phyloP scores from a whole-genome alignment of 2,329 filamentous ascomycete species.

The Annulohypoxylon truncatum region DNA sequence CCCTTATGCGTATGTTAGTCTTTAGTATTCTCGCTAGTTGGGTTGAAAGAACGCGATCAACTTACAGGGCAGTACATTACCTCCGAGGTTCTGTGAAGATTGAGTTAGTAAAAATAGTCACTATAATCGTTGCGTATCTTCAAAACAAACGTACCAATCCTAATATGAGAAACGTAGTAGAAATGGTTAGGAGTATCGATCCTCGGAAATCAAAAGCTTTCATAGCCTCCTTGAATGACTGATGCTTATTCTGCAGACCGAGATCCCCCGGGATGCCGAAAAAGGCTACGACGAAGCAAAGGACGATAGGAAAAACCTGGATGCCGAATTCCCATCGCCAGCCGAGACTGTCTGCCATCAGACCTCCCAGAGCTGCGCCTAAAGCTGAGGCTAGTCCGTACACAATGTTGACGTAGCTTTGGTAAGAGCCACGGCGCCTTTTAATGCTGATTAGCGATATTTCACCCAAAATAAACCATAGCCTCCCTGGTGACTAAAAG shows the following conservation, averaged over 20 bases:
- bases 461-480: background rate
- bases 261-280: conserved; percentile 64
- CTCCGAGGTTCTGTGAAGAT: conserved; percentile 64
- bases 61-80: conserved; percentile 71
- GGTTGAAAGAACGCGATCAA: background rate
- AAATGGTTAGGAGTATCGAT: conserved; percentile 63
- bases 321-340: conserved; percentile 80
- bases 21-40: background rate
- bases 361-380: conserved; percentile 76
- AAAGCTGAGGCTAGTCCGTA: conserved; percentile 69
- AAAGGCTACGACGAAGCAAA: conserved; percentile 59
- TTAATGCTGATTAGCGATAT: background rate
- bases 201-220: conserved; percentile 68
- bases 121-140: background rate
- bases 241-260: conserved; percentile 60
- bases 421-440: conserved; percentile 73
- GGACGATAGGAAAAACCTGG: conserved; percentile 64
- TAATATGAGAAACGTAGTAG: conserved; percentile 68
- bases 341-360: conserved; percentile 75
- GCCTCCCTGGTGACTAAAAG: background rate
- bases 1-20: conserved; percentile 53
- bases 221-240: conserved; percentile 61
- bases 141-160: conserved; percentile 60
- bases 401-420: conserved; percentile 75
- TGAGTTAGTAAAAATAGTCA: conserved; percentile 3